These are phyloP conservation scores for Solanum ossicruentum DNA, from an alignment of 257 asterid genomes.

Conservation along the genomic window DNA sequence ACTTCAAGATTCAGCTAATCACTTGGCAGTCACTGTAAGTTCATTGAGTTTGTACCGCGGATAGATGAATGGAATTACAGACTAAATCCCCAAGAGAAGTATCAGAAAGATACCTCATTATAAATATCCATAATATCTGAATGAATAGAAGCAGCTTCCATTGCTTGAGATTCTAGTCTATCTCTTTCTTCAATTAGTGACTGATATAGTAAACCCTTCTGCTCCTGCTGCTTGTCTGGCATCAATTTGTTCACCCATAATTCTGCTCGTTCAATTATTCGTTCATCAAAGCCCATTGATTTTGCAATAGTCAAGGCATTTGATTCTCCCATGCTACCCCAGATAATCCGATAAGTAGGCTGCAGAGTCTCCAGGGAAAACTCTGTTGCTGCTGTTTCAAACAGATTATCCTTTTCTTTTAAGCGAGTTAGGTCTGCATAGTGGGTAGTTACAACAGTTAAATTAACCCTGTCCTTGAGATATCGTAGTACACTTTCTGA, in stretches of 20 bases:
- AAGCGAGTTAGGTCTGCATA: constrained; percentile 77
- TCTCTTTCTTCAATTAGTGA: constrained; percentile 71
- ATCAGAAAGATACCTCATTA: constrained; percentile 45
- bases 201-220: constrained; percentile 51
- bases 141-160: constrained; percentile 44
- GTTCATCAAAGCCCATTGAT: constrained; percentile 64
- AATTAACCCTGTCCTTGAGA: constrained; percentile 68
- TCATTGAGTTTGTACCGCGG: background rate
- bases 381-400: constrained; percentile 97
- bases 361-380: constrained; percentile 67
- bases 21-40: background rate
- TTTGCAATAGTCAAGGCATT: constrained; percentile 79
- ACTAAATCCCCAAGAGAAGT: background rate
- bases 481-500: constrained; percentile 77
- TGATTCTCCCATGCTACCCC: constrained; percentile 92
- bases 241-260: constrained; percentile 67
- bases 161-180: constrained; percentile 56
- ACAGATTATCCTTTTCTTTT: constrained; percentile 64
- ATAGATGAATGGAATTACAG: background rate
- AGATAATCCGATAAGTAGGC: constrained; percentile 77
- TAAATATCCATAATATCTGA: constrained; percentile 47
- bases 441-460: constrained; percentile 93
- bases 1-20: background rate
- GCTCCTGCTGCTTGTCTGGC: constrained; percentile 79
- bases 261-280: constrained; percentile 49